Base-by-base conservation (phyloP, 176 grass and related monocot species). In the Metroxylon sagu region DNA sequence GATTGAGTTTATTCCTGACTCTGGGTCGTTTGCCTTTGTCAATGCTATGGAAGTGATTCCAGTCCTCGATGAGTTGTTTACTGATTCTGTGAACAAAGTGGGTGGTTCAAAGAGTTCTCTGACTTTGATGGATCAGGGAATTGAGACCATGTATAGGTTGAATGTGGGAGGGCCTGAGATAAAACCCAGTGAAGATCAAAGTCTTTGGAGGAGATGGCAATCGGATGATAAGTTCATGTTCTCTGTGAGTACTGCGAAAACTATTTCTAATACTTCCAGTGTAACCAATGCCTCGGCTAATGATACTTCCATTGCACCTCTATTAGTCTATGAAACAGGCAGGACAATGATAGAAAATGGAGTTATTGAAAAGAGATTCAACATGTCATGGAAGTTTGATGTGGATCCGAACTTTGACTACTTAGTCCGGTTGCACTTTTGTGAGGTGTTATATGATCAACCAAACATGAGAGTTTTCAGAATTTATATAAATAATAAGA, bases 61-160 rank as follows among this genome's bases (percentile, higher is more conserved):
- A 4, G 25, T 62, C 14, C 29, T 62, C 3, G 18, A 52, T 25
- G 19, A 55, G 48, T 52, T 73, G 59, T 55, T 73, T 50, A 21
- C 4, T 5, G 19, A 43, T 19, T 48, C 15, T 5, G 54, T 10
- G 5, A 69, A 25, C 25, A 57, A 23, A 58, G 66, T 69, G 14
- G 66, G 66, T 49, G 30, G 18, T 5, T 57, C 19, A 15, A 69
- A 55, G 53, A 14, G 53, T 35, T 3, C 29, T 21, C 39, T 27
- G 6, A 26, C 14, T 57, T 48, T 26, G 30, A 48, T 18, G 3
- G 66, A 57, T 48, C 29, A n/a, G 1, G 70, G 70, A 14, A 39
- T 72, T 25, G 70, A 73, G 26, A 73, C 70, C 19, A 73, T 73
- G 70, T 63, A 73, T 29, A 73, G 70, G 50, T 62, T 73, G 50